Base-by-base conservation (phyloP, 306 rosid species). In the Crataegus laevigata region DNA sequence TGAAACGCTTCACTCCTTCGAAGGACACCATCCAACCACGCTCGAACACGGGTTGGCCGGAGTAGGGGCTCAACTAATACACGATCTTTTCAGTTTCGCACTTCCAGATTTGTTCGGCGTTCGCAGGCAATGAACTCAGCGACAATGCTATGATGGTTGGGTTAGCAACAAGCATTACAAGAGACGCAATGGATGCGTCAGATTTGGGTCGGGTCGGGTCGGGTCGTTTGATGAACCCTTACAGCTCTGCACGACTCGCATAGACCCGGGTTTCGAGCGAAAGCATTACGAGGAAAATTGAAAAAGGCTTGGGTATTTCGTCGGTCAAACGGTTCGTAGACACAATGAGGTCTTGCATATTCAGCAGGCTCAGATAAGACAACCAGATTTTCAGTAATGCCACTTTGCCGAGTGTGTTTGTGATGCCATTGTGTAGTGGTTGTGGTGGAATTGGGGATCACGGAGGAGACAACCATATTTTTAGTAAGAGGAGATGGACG, bases 51-150 rank as follows among this genome's bases (percentile, higher is more conserved):
- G 85, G 76, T 62, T 88, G 96, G 1, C 83, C 76, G 77, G 97
- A 91, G 77, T 83, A 94, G 0, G 98, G 97, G 77, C 97, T 94
- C 25, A 97, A 91, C 0, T 96, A 91, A 78, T 87, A 94, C 4
- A 85, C 88, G 0, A 91, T 84, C 84, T 91, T 94, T 88, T 85
- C 52, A 89, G 77, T 69, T 57, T 87, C 18, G 85, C 80, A 0
- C 58, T 75, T 2, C 34, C 24, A 59, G 91, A 43, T 30, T 77
- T 52, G 13, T 59, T 30, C 6, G 87, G 52, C 0, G 72, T 60
- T 79, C 17, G 45, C 28, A 8, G 97, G 91, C 71, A 85, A 43
- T 67, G 97, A 78, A 34, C 85, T 87, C 4, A 96, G 98, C 0
- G 93, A 90, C 4, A 96, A 93, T 17, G 98, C 77, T 3, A 93